A percentile compares a stretch with the other conserved stretches of the same genome.
phyloP scores from a whole-genome alignment of 345 rosid genomes.

The Theobroma cacao region DNA sequence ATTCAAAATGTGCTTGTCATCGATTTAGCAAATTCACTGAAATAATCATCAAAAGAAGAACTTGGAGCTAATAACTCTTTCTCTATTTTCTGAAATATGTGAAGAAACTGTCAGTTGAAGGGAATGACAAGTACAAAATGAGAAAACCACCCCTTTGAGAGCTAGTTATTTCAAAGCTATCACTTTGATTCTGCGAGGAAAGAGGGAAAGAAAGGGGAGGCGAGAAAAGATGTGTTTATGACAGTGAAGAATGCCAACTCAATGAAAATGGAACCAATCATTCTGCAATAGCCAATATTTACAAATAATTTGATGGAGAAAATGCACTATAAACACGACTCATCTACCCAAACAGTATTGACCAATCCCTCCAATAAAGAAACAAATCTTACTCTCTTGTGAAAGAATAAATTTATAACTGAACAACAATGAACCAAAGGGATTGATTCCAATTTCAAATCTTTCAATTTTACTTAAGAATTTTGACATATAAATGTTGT shows the following conservation, averaged over 20 bases:
- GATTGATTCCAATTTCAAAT: background rate
- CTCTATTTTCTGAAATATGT: background rate
- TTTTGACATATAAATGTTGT: background rate
- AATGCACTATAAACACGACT: background rate
- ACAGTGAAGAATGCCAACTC: background rate
- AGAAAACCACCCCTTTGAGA: background rate
- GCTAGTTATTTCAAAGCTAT: background rate
- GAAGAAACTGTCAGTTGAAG: background rate
- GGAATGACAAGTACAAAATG: background rate
- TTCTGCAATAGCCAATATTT: background rate
- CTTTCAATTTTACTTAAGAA: background rate
- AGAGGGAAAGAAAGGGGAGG: background rate
- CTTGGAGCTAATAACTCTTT: background rate
- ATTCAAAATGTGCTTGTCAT: background rate
- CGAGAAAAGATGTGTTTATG: background rate
- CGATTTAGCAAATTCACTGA: background rate
- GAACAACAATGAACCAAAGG: background rate
- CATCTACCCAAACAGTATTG: background rate
- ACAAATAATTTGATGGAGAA: background rate
- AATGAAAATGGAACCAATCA: background rate
- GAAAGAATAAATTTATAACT: background rate
- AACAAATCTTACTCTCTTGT: background rate
- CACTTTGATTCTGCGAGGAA: background rate
- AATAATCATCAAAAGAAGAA: background rate
- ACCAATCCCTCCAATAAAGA: background rate